A percentile compares a stretch with the other conserved stretches of the same genome.
Conservation (phyloP, 148 eudicot species). For the Nepenthes mirabilis region DNA sequence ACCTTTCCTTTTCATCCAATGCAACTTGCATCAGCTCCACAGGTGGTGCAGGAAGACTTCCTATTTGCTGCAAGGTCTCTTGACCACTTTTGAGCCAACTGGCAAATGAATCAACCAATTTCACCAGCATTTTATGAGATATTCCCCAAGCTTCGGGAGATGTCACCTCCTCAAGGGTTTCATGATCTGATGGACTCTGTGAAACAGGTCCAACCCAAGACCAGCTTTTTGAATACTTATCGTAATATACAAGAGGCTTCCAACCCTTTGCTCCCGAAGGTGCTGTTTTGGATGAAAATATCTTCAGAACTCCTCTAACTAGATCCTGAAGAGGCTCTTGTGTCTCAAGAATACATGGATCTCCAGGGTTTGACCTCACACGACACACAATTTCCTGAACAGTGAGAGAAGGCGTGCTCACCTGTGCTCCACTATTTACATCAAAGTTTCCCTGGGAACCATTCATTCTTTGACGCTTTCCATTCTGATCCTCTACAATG, state of each 20-base stretch:
- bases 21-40: slow-evolving; percentile 47
- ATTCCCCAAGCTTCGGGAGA: slow-evolving; percentile 84
- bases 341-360: slow-evolving; percentile 83
- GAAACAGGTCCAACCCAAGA: slow-evolving; percentile 71
- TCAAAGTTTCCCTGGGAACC: slow-evolving; percentile 27
- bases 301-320: slow-evolving; percentile 81
- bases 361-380: slow-evolving; percentile 77
- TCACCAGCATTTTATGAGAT: slow-evolving; percentile 81
- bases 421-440: slow-evolving; percentile 24
- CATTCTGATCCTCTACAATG: slow-evolving; percentile 15
- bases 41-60: slow-evolving; percentile 90
- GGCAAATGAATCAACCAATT: slow-evolving; percentile 86
- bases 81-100: slow-evolving; percentile 91
- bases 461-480: slow-evolving; percentile 23
- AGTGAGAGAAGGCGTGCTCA: slow-evolving; percentile 47
- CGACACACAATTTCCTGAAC: slow-evolving; percentile 74
- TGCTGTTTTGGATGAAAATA: slow-evolving; percentile 72
- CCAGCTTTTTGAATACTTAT: slow-evolving; percentile 66
- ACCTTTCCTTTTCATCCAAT: slow-evolving; percentile 87
- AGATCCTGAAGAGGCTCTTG: slow-evolving; percentile 94
- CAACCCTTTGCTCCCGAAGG: slow-evolving; percentile 92
- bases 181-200: slow-evolving; percentile 31
- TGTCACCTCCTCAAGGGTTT: slow-evolving; percentile 49
- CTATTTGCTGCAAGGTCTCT: slow-evolving; percentile 82
- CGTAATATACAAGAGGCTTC: slow-evolving; percentile 71